Evolutionary conservation across 176 grass and related monocot genomes (phyloP), one percentile per base, ranked within the genome.

Genomic region (Oryza glaberrima): DNA sequence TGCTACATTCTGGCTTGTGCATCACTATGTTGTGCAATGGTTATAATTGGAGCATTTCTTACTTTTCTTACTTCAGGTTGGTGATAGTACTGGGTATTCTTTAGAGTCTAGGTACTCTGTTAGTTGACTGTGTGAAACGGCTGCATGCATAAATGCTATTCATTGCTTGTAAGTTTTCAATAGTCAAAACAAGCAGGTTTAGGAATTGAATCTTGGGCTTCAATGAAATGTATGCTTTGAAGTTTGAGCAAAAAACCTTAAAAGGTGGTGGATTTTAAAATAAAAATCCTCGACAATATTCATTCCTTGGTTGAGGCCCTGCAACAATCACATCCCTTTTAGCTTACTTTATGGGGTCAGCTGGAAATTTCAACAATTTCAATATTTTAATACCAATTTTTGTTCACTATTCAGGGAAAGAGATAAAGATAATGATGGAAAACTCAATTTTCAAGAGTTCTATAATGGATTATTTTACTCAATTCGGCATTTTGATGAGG

Each of bases 381-480:
- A 64, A 2, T 19, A 77, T 74, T 67, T 83, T 54, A 40, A 32
- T n/a, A 63, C 54, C 13, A 79, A 34, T 40, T 82, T 82, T 54
- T 75, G 34, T 90, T 65, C 4, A 52, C 12, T 87, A 46, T 89
- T 82, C 84, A 98, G 93, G 89, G 93, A 94, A 88, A 98, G 90
- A 90, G 96, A 98, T 93, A 93, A 92, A 82, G 91, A 99, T 76
- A 87, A 82, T 40, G 96, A 96, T 63, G 88, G 86, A 23, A 95
- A 90, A 76, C 91, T 99, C 71, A 91, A 88, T 79, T 99, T 96
- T 82, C 89, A 94, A 86, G 93, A 99, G 71, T 99, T 87, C 82
- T 93, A 91, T 47, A 93, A 69, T 82, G 96, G 94, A 38, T 78
- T 99, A 30, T 99, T 99, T 81, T 91, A 94, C 78, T 96, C 91